Percentiles rank a stretch among this genome's conserved stretches.
phyloP scores from a whole-genome alignment of 306 rosid species.

The Malus orientalis region DNA sequence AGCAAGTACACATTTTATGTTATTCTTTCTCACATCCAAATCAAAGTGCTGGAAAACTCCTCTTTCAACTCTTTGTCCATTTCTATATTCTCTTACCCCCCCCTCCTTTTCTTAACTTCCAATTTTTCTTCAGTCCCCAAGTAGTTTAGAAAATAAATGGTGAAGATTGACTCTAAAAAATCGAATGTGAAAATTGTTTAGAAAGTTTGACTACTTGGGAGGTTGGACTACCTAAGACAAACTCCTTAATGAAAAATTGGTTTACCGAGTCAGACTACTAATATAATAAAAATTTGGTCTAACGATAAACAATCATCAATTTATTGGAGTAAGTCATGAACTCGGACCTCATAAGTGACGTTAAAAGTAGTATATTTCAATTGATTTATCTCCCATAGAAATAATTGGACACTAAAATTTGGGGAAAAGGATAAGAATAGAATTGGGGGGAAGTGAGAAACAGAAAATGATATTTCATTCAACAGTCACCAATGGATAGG shows the following conservation, averaged over 20 bases:
- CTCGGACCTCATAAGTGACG: not conserved
- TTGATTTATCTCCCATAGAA: not conserved
- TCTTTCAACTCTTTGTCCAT: not conserved
- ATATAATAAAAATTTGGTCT: too few relatives aligned
- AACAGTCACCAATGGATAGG: not conserved
- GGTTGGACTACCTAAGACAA: not conserved
- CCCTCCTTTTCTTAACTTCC: not conserved
- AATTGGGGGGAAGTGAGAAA: not conserved
- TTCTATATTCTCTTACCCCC: not conserved
- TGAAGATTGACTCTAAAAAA: not conserved
- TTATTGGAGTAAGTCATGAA: too few relatives aligned
- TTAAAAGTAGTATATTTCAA: not conserved
- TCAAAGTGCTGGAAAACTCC: not conserved
- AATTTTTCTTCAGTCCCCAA: not conserved
- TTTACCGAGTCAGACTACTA: too few relatives aligned
- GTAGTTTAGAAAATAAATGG: not conserved
- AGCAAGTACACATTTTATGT: not conserved
- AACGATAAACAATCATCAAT: too few relatives aligned
- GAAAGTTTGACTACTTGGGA: too few relatives aligned
- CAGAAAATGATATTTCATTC: not conserved
- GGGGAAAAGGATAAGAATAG: not conserved
- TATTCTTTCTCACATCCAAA: not conserved
- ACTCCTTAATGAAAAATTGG: too few relatives aligned
- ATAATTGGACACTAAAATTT: not conserved
- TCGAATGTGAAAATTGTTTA: too few relatives aligned